Evolutionary conservation across 495 filamentous ascomycete genomes (phyloP).

Genomic region (Niebla homalea): DNA sequence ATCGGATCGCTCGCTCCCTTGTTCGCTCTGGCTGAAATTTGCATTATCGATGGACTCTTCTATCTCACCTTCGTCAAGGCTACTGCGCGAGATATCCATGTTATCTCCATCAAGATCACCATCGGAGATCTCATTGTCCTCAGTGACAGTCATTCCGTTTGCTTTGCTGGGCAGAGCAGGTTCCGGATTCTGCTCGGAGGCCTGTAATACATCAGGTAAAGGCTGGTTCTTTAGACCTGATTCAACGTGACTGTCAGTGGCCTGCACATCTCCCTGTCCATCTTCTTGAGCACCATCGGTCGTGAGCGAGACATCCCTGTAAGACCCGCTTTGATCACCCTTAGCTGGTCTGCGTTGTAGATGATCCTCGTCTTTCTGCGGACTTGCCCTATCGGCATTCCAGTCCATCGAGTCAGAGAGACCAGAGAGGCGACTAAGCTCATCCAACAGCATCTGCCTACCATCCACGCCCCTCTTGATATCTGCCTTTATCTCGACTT

Average conservation of each 20-base stretch:
- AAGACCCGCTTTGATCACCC: too few species aligned
- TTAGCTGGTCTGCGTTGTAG: too few species aligned
- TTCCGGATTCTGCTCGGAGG: background rate
- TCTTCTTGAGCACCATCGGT: too few species aligned
- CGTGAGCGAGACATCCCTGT: too few species aligned
- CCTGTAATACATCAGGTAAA: background rate
- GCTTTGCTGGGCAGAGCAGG: background rate
- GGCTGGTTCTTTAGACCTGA: background rate
- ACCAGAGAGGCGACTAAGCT: slow-evolving; percentile 11
- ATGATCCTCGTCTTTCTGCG: too few species aligned
- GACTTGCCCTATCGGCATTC: too few species aligned
- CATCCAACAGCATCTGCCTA: slow-evolving; percentile 20
- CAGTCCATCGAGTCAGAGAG: background rate
- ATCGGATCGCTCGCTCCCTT: too few species aligned
- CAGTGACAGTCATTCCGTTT: background rate
- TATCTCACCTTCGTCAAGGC: slow-evolving; percentile 12
- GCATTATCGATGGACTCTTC: background rate
- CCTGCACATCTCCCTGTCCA: background rate
- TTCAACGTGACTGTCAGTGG: background rate
- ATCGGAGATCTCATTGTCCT: background rate
- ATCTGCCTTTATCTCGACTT: slow-evolving; percentile 44
- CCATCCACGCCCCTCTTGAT: slow-evolving; percentile 35
- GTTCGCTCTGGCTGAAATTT: too few species aligned
- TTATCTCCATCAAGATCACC: slow-evolving; percentile 12
- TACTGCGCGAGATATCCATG: slow-evolving; percentile 17